Conservation (phyloP, 2,329 filamentous ascomycete species). For the Verticillium longisporum region DNA sequence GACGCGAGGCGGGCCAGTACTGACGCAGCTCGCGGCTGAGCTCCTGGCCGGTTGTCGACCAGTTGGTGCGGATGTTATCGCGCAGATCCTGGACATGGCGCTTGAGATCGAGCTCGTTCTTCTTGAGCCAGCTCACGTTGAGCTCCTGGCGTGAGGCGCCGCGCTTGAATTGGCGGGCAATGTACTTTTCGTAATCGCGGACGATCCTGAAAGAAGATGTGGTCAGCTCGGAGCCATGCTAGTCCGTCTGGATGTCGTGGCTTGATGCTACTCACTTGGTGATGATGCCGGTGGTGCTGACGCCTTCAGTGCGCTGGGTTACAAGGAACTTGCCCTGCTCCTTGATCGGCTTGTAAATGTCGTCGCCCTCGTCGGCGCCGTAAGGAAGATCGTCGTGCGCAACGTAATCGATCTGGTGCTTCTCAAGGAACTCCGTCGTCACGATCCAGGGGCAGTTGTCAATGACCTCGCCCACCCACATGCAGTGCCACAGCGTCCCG, state of each 20-base stretch:
- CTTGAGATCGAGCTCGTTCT: conserved; percentile 97
- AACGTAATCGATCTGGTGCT: conserved; percentile 93
- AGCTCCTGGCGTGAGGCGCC: conserved; percentile 93
- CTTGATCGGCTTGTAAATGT: conserved; percentile 96
- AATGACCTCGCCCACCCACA: conserved; percentile 98
- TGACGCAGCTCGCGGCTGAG: conserved; percentile 84
- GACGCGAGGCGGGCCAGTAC: conserved; percentile 83
- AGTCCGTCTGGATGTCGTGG: too few relatives aligned
- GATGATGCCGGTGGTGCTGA: conserved; percentile 97
- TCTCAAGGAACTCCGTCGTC: conserved; percentile 78
- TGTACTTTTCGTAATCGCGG: conserved; percentile 97
- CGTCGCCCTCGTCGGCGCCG: conserved; percentile 88
- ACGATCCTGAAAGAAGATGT: conserved; percentile 65
- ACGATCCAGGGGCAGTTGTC: conserved; percentile 98
- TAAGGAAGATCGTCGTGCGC: conserved; percentile 97
- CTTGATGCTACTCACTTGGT: conserved; percentile 76
- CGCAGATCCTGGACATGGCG: conserved; percentile 89
- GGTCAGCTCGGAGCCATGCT: background rate
- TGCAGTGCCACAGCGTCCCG: conserved; percentile 92
- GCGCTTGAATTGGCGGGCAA: conserved; percentile 89
- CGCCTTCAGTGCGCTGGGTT: conserved; percentile 92
- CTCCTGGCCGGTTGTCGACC: conserved; percentile 92
- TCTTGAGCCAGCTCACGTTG: conserved; percentile 98
- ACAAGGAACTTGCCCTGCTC: conserved; percentile 91
- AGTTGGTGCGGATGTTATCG: conserved; percentile 92